These are phyloP conservation scores for Kalmanozyma brasiliensis DNA, from an alignment of 1,284 basidiomycete genomes.

Conservation along the genomic window DNA sequence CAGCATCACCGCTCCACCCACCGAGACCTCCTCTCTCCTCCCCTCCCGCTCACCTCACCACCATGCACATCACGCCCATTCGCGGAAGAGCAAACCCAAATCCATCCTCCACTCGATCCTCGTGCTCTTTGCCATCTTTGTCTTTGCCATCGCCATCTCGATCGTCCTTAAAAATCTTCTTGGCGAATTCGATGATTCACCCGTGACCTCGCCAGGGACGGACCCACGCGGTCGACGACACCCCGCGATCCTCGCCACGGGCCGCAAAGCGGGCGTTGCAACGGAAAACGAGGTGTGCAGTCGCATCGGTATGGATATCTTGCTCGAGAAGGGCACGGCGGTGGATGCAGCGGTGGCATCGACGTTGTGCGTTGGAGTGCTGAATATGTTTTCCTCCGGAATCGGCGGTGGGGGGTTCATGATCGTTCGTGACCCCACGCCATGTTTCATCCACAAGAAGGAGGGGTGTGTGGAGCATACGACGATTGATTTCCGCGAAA, in stretches of 20 bases:
- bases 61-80: neutral
- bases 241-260: conserved; percentile 43
- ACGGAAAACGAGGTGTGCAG: conserved; percentile 53
- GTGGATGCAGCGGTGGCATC: conserved; percentile 84
- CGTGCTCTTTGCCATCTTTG: conserved; percentile 42
- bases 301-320: conserved; percentile 55
- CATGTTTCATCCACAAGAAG: conserved; percentile 70
- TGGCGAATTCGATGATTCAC: conserved; percentile 28
- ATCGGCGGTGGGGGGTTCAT: conserved; percentile 69
- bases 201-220: neutral
- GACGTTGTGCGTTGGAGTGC: conserved; percentile 68
- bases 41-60: conserved; percentile 3
- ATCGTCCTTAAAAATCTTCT: conserved; percentile 44
- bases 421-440: conserved; percentile 67
- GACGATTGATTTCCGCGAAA: conserved; percentile 70
- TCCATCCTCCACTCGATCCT: conserved; percentile 33
- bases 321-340: conserved; percentile 82
- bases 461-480: conserved; percentile 56
- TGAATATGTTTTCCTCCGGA: conserved; percentile 68
- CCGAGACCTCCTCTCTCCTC: conserved; percentile 26
- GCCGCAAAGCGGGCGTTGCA: conserved; percentile 51
- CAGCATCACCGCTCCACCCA: conserved; percentile 7
- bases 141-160: conserved; percentile 29
- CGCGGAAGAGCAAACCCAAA: conserved; percentile 9
- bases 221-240: conserved; percentile 43